Base-by-base conservation (phyloP, 2,329 filamentous ascomycete species). In the Claviceps citrina region DNA sequence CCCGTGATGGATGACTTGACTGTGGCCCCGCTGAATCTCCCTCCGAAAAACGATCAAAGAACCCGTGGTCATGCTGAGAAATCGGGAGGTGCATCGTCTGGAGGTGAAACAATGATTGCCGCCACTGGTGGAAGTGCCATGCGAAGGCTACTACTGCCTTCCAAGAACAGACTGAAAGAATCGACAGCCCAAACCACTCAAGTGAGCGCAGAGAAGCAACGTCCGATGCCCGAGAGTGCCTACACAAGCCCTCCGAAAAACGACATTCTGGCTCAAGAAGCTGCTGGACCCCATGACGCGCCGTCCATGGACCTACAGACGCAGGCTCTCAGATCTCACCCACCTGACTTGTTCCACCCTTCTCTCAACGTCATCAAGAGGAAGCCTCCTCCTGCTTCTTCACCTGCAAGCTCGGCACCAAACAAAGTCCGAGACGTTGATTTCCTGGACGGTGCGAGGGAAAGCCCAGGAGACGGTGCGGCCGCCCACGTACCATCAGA, bases 1-100 rank as follows among this genome's bases (percentile, higher is more conserved):
- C 76, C 80, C 3, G 69, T 84, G 28, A 69, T 65, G 51, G 78
- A 84, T 52, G 72, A 73, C 27, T 62, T 62, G 31, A 61, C 65
- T 43, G 70, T 68, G 12, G 60, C 69, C 42, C 72, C 76, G n/a
- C 58, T 81, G 31, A 68, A 61, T 44, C 62, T 80, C 41, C 68
- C 70, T 13, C 62, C 62, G 31, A 73, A 65, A 54, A 68, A 58
- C 50, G 65, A 58, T 51, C 71, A 64, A 49, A 61, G 63, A 27
- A 51, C 5, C 10, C 7, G 49, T 38, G 52, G 53, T 7, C 51
- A 49, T 38, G 24, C 28, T 25, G 30, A 28, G 36, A 33, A 43
- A 42, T 34, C 38, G 31, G 33, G 31, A 39, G 28, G 27, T 8
- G 27, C 36, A 37, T 51, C 55, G 28, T 46, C 47, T 28, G 51